phyloP scores from a whole-genome alignment of 306 rosid genomes.

The Clitoria ternatea region DNA sequence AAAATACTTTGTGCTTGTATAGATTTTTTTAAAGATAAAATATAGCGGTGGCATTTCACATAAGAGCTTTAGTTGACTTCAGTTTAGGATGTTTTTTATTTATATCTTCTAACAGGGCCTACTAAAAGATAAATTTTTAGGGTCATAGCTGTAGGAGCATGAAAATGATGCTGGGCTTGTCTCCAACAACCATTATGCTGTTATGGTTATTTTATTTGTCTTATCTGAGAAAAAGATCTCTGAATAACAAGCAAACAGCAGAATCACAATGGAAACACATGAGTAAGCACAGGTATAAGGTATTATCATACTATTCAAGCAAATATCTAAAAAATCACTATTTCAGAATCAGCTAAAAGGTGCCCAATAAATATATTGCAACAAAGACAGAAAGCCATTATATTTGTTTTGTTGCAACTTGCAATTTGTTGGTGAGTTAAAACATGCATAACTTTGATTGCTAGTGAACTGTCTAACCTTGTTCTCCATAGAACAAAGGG shows the following conservation, averaged over 20 bases:
- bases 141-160: background rate
- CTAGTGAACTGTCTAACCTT: slow-evolving; percentile 51
- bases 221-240: background rate
- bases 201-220: background rate
- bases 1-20: too few relatives aligned
- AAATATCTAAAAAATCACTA: background rate
- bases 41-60: background rate
- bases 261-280: background rate
- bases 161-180: background rate
- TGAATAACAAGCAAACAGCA: background rate
- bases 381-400: background rate
- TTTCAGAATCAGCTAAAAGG: background rate
- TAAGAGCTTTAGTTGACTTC: too few relatives aligned
- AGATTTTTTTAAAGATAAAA: background rate
- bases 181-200: background rate
- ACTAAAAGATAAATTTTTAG: background rate
- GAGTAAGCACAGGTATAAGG: slow-evolving; percentile 1
- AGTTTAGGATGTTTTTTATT: background rate
- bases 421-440: background rate
- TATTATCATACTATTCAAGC: slow-evolving; percentile 2
- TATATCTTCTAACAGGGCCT: background rate
- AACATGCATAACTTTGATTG: background rate
- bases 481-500: slow-evolving; percentile 94
- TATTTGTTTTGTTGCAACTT: background rate
- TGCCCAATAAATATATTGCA: background rate